Base-by-base conservation (phyloP, 2,329 filamentous ascomycete genomes). In the Hypoxylon sp. region DNA sequence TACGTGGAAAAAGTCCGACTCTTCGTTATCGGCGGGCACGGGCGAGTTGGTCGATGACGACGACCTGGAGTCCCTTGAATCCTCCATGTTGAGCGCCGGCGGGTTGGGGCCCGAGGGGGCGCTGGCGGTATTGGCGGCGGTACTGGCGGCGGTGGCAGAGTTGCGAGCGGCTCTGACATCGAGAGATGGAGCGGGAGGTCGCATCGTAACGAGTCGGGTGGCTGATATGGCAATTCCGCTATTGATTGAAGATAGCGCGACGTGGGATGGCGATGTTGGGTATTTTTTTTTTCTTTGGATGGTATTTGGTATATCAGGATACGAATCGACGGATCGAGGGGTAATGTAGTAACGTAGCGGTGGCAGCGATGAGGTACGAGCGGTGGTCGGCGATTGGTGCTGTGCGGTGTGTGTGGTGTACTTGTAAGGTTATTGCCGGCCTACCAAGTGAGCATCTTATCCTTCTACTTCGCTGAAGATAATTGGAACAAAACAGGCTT, bases 1-100 rank as follows among this genome's bases (percentile, higher is more conserved):
- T 55, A 83, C 85, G 73, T 90, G 88, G 75, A 95, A 95, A 75
- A 95, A 97, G 77, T 97, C 94, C 67, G 92, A 96, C 77, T 97
- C 94, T 71, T 93, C 90, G 76, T 96, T 92, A 71, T 92, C 89
- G 72, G 86, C 86, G 48, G 89, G 86, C 48, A 83, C 85, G 40
- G 90, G 89, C 1, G 90, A 92, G 71, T 88, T 90, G 55, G 88
- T 90, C 6, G 89, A 89, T 4, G 88, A 90, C 3, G 83, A 84
- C 1, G 83, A 84, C 61, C 82, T 78, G 37, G 82, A 85, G 69
- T 85, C 82, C 62, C 83, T 77, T 7, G 70, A 45, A 55, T 77
- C 76, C 33, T 79, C 77, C 23, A 66, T 67, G 18, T 57, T 61
- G 24, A 55, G 51, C 29, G 58, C 17, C 15, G 60, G 60, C 9